Conservation (phyloP, 2,329 filamentous ascomycete species). For the Didymosphaeria variabile region DNA sequence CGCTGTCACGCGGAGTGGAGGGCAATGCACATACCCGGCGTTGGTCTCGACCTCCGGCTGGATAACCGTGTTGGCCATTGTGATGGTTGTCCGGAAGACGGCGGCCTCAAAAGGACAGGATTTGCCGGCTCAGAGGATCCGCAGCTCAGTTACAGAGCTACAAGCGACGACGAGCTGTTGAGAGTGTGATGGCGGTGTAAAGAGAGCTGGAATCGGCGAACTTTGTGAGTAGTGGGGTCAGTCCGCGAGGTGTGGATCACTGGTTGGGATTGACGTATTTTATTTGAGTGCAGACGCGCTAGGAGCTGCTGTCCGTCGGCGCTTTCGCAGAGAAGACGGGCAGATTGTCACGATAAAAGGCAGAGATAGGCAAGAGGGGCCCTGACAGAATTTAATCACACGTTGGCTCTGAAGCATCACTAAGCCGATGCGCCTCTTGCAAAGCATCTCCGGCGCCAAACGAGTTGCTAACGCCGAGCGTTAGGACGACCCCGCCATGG, state of each 20-base stretch:
- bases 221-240: slow-evolving; percentile 43
- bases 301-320: slow-evolving; percentile 30
- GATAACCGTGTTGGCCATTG: slow-evolving; percentile 60
- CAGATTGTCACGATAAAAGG: slow-evolving; percentile 16
- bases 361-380: slow-evolving; percentile 26
- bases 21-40: slow-evolving; percentile 55
- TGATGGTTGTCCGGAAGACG: slow-evolving; percentile 31
- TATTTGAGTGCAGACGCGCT: slow-evolving; percentile 25
- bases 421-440: slow-evolving; percentile 42
- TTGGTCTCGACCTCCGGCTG: slow-evolving; percentile 56
- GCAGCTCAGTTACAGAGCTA: slow-evolving; percentile 14
- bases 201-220: slow-evolving; percentile 20
- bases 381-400: slow-evolving; percentile 33
- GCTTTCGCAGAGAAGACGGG: slow-evolving; percentile 23
- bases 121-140: slow-evolving; percentile 33
- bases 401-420: slow-evolving; percentile 42
- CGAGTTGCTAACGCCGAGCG: slow-evolving; percentile 42
- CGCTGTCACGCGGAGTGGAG: slow-evolving; percentile 1
- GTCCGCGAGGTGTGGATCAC: slow-evolving; percentile 27
- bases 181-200: slow-evolving; percentile 33
- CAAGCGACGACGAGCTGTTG: slow-evolving; percentile 2
- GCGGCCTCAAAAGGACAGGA: slow-evolving; percentile 27
- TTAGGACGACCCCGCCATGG: slow-evolving; percentile 39
- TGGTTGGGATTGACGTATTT: slow-evolving; percentile 41
- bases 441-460: slow-evolving; percentile 46